Conservation (phyloP, 371 early-diverging fungal genomes). For the Mucor velutinosus region DNA sequence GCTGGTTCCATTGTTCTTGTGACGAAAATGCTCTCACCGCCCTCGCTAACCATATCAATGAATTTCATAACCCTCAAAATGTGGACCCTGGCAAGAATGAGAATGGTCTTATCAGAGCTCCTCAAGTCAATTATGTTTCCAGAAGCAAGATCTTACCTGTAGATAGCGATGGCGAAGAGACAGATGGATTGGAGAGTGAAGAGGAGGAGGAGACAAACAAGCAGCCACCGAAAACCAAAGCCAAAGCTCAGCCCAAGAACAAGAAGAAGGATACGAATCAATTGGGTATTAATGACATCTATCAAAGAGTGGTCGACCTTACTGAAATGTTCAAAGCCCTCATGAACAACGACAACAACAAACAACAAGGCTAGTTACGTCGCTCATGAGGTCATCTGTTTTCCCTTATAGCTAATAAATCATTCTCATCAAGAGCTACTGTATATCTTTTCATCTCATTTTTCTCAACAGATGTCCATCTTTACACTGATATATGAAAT, state of each 20-base stretch:
- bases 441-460: no score
- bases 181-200: background rate
- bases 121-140: background rate
- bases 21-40: background rate
- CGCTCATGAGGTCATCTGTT: no score
- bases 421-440: no score
- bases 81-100: background rate
- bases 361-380: no score
- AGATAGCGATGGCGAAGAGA: background rate
- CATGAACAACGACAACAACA: background rate
- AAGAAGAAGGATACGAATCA: background rate
- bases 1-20: conserved; percentile 14
- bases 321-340: background rate
- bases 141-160: background rate
- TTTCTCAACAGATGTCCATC: no score
- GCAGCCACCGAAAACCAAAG: no score
- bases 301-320: background rate
- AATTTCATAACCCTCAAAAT: background rate
- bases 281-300: background rate
- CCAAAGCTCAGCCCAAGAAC: background rate
- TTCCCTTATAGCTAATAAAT: no score
- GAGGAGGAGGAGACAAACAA: background rate
- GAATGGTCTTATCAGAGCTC: background rate
- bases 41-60: background rate
- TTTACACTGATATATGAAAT: no score